Evolutionary conservation across 148 eudicot species (phyloP).

Genomic region (Silene latifolia): DNA sequence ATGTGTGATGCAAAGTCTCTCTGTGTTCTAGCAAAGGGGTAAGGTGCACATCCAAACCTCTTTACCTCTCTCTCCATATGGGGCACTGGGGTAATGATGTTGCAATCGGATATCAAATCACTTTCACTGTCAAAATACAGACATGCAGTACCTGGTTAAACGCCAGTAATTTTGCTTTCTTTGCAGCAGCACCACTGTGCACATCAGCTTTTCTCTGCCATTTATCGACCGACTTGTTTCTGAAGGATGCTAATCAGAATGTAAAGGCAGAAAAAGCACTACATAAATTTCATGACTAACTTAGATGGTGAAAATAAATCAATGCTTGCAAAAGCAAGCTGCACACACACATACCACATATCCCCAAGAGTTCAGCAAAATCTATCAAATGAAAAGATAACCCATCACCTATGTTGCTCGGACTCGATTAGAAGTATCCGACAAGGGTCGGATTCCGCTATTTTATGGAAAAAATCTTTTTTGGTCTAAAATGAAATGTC

Average conservation of each 20-base stretch:
- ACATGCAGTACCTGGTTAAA: slow-evolving; percentile 70
- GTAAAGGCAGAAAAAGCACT: background rate
- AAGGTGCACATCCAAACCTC: background rate
- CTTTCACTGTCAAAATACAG: slow-evolving; percentile 14
- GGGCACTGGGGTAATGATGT: background rate
- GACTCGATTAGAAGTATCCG: too few species aligned
- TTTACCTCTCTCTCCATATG: background rate
- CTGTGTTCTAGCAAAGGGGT: background rate
- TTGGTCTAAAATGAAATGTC: too few species aligned
- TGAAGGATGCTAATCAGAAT: slow-evolving; percentile 68
- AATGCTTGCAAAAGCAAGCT: background rate
- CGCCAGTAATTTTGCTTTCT: slow-evolving; percentile 71
- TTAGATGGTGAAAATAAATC: background rate
- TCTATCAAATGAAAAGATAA: background rate
- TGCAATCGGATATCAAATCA: background rate
- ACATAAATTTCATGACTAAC: background rate
- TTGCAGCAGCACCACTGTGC: slow-evolving; percentile 86
- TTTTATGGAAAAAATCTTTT: too few species aligned
- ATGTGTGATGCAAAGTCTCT: background rate
- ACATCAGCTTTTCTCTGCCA: slow-evolving; percentile 99
- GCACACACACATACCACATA: slow-evolving; percentile 2
- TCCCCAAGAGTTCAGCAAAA: background rate
- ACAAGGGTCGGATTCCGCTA: too few species aligned
- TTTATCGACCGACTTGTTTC: slow-evolving; percentile 77
- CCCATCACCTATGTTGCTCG: background rate